A percentile compares a stretch with the other conserved stretches of the same genome.
These are phyloP conservation scores for Fusarium oligoseptatum DNA, from an alignment of 2,329 filamentous ascomycete species.

Conservation along the genomic window DNA sequence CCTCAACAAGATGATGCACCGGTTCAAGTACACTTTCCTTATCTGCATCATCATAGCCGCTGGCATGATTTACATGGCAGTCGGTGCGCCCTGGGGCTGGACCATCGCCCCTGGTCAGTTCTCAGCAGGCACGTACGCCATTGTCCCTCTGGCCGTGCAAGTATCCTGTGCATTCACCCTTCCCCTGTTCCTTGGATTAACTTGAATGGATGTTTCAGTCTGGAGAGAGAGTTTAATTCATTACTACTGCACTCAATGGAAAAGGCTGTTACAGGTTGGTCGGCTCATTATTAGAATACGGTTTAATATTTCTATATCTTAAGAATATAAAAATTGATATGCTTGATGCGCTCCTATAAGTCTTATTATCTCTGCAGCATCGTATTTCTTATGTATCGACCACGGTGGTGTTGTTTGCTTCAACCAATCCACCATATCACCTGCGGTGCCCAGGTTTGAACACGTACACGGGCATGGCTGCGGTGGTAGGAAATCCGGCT, in stretches of 20 bases:
- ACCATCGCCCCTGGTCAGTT: constrained; percentile 42
- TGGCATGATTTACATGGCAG: constrained; percentile 46
- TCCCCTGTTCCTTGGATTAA: constrained; percentile 45
- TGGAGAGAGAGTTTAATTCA: neutral
- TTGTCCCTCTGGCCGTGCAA: constrained; percentile 45
- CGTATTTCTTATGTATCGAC: too few species aligned
- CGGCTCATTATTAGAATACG: too few species aligned
- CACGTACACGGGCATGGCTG: too few species aligned
- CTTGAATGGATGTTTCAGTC: constrained; percentile 13
- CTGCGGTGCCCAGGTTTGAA: too few species aligned
- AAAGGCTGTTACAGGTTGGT: too few species aligned
- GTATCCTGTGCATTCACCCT: constrained; percentile 41
- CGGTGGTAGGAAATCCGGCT: too few species aligned
- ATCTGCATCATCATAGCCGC: constrained; percentile 41
- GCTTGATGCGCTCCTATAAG: too few species aligned
- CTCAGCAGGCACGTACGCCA: constrained; percentile 44
- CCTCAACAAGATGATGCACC: constrained; percentile 57
- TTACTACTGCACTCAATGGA: neutral
- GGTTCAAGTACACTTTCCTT: constrained; percentile 57
- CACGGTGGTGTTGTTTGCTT: too few species aligned
- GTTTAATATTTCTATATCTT: too few species aligned
- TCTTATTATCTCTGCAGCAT: too few species aligned
- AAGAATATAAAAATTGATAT: too few species aligned
- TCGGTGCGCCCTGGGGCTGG: constrained; percentile 45
- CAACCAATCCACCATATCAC: too few species aligned